Base-by-base conservation (phyloP, 192 early-diverging fungal genomes). In the Linnemannia exigua region DNA sequence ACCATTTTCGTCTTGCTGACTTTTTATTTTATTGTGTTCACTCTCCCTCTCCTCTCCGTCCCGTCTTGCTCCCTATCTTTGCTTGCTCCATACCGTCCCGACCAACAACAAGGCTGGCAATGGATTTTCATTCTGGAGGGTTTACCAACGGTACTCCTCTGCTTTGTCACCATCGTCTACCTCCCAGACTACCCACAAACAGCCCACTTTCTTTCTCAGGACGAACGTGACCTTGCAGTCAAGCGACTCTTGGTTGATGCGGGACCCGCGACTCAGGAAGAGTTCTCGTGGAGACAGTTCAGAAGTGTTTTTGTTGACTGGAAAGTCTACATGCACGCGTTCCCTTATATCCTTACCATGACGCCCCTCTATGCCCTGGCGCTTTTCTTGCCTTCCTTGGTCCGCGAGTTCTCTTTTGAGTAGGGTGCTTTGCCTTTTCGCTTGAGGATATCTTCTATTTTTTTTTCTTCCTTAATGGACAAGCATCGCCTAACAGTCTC, bases 121-220 rank as follows among this genome's bases (percentile, higher is more conserved):
- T 93, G 89, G 90, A 87, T 95, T 20, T 95, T 95, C 76, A 82
- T 96, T 67, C 79, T 93, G 17, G 92, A 94, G 74, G 95, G 94
- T 11, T 37, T 94, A 11, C 80, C 89, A 16, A 84, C 89, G 5
- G 75, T 90, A 51, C 50, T 87, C 25, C 70, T 87, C 51, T 71
- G 84, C 46, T 58, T 88, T 25, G 12, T 84, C 31, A 67, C 87
- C 22, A 88, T 78, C 50, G 77, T 88, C 33, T 61, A 81, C 38
- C 76, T 92, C 37, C 85, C 90, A 8, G 89, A 90, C 72, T 88
- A 86, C 31, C 90, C 92, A 16, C 82, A 87, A 52, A 90, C 81
- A n/a, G 77, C 89, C 3, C 76, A 70, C 61, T 91, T 87, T 66
- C 41, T 91, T 22, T 89, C 74, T 37, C 80, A 80, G 22, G 74